Evolutionary conservation across 495 filamentous ascomycete genomes (phyloP).

Genomic region (Penicillium turbatum): DNA sequence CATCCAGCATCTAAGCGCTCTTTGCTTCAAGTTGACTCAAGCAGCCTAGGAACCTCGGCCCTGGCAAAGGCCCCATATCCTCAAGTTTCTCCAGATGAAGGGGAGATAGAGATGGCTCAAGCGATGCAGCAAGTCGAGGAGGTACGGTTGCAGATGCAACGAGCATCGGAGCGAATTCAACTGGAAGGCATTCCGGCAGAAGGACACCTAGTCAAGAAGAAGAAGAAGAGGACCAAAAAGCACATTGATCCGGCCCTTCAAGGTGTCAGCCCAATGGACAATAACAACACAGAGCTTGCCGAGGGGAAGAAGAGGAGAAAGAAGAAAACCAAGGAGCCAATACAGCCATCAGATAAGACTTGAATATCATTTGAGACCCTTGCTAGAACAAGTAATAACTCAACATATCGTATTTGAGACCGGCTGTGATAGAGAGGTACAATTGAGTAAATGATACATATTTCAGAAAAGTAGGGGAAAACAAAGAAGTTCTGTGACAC

Average conservation of each 20-base stretch:
- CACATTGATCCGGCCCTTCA: neutral
- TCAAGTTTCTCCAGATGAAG: constrained; percentile 27
- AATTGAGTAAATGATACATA: constrained; percentile 5
- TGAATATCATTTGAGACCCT: neutral
- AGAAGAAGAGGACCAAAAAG: constrained; percentile 55
- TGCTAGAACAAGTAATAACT: neutral
- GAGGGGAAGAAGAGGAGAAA: constrained; percentile 12
- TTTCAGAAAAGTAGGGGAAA: neutral
- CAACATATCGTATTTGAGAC: neutral
- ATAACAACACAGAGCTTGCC: neutral
- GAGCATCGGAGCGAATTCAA: constrained; percentile 77
- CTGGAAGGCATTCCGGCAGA: constrained; percentile 65
- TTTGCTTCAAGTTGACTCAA: constrained; percentile 81
- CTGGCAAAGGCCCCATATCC: constrained; percentile 41
- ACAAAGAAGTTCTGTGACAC: neutral
- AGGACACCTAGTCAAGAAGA: constrained; percentile 73
- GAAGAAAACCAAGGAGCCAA: constrained; percentile 14
- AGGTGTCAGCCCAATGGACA: neutral
- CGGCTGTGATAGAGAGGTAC: neutral
- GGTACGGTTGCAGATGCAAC: constrained; percentile 83
- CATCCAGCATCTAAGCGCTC: constrained; percentile 45
- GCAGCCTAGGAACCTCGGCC: constrained; percentile 62
- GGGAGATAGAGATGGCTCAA: constrained; percentile 78
- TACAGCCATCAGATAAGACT: neutral
- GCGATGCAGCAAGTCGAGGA: constrained; percentile 85